Evolutionary conservation across 1,284 basidiomycete species (phyloP).

Genomic region (Sporisorium sorghi): DNA sequence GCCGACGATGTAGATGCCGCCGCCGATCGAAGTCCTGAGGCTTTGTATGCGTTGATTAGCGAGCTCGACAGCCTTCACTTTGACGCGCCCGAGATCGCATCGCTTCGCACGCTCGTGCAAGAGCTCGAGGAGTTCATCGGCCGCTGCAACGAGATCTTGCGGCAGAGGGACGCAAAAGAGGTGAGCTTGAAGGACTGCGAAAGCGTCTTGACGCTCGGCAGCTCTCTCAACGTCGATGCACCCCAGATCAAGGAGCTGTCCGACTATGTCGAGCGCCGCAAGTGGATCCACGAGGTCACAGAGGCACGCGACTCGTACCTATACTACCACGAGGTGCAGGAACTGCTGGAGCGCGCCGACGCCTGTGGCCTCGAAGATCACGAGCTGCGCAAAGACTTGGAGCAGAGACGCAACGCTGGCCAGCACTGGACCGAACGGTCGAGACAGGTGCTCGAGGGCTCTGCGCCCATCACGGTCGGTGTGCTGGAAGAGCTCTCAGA

Average conservation of each 20-base stretch:
- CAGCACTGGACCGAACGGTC: conserved; percentile 48
- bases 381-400: conserved; percentile 40
- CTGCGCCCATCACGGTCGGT: conserved; percentile 15
- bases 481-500: conserved; percentile 47
- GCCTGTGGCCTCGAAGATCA: conserved; percentile 75
- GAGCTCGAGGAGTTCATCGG: conserved; percentile 76
- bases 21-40: conserved; percentile 46
- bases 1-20: conserved; percentile 30
- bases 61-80: conserved; percentile 83
- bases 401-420: conserved; percentile 39
- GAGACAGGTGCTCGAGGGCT: conserved; percentile 20
- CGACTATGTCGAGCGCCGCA: conserved; percentile 79
- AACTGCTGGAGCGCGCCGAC: conserved; percentile 78
- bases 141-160: conserved; percentile 72
- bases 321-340: conserved; percentile 71
- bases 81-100: conserved; percentile 79
- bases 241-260: conserved; percentile 80
- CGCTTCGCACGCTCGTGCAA: conserved; percentile 74
- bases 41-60: conserved; percentile 73
- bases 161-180: conserved; percentile 17
- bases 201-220: conserved; percentile 77
- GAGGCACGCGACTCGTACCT: conserved; percentile 69
- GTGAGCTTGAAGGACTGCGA: conserved; percentile 76
- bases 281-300: conserved; percentile 74
- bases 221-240: conserved; percentile 80